Evolutionary conservation across 148 eudicot species (phyloP).

Genomic region (Rhododendron ovatum): DNA sequence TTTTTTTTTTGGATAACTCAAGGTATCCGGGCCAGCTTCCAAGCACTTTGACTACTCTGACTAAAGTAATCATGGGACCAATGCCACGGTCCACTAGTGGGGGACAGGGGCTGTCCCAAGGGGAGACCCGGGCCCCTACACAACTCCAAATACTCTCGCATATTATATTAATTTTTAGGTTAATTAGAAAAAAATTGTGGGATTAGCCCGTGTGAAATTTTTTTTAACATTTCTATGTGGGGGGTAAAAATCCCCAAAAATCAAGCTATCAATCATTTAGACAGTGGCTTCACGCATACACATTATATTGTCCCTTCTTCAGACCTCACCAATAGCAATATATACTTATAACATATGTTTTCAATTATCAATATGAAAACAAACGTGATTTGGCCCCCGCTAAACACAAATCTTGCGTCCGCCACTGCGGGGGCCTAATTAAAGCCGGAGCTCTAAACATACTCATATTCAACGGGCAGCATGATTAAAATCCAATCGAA

Average conservation of each 20-base stretch:
- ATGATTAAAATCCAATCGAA: background rate
- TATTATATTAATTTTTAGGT: too few relatives aligned
- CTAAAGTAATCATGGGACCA: background rate
- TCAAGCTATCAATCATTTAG: too few relatives aligned
- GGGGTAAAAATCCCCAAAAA: too few relatives aligned
- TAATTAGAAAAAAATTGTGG: too few relatives aligned
- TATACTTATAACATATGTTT: too few relatives aligned
- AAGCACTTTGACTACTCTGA: background rate
- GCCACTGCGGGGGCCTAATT: background rate
- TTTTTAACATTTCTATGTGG: too few relatives aligned
- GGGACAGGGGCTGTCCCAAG: background rate
- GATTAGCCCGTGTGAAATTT: too few relatives aligned
- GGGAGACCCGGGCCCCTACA: too few relatives aligned
- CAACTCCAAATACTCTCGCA: too few relatives aligned
- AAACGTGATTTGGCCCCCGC: background rate
- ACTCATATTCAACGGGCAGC: background rate
- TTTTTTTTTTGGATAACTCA: background rate
- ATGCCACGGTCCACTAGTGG: background rate
- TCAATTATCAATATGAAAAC: background rate
- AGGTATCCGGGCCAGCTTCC: background rate
- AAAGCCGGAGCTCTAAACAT: background rate
- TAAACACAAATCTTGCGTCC: background rate
- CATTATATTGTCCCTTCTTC: background rate
- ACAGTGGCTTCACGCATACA: too few relatives aligned
- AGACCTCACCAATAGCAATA: too few relatives aligned